A percentile compares a stretch with the other conserved stretches of the same genome.
phyloP scores from a whole-genome alignment of 352 stramenopile genomes.

The Globisporangium splendens region DNA sequence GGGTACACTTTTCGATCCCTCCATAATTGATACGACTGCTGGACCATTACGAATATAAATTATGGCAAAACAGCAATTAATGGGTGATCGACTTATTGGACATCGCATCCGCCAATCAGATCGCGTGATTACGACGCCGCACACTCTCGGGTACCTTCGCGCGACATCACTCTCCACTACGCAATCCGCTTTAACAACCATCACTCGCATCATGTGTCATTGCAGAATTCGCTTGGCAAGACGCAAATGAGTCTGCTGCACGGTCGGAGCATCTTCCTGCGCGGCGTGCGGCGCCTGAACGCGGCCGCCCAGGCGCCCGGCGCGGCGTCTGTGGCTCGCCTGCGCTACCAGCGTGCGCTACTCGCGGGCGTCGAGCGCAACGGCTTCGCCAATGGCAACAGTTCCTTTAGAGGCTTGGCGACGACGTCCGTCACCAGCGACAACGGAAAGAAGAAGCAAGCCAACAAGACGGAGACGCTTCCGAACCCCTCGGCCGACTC shows the following conservation, averaged over 20 bases:
- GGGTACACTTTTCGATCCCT: no score
- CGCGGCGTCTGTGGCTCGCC: background rate
- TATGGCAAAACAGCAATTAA: no score
- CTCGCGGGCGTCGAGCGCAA: conserved; percentile 9
- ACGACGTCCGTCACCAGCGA: conserved; percentile 16
- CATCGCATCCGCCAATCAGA: no score
- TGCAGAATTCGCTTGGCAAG: no score
- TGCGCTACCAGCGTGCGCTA: background rate
- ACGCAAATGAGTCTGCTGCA: conserved; percentile 42
- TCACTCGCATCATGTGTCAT: no score
- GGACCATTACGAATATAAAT: no score
- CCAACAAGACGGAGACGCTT: background rate
- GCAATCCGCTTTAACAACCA: no score
- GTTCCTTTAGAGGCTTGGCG: conserved; percentile 25
- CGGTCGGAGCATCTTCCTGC: conserved; percentile 34
- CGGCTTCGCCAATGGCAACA: conserved; percentile 14
- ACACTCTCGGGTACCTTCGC: no score
- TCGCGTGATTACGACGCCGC: no score
- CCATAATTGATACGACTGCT: no score
- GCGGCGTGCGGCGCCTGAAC: conserved; percentile 26
- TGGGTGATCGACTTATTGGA: no score
- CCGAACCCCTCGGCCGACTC: background rate
- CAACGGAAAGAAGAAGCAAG: conserved; percentile 19
- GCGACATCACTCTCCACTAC: no score
- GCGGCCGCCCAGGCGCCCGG: conserved; percentile 8